Conservation (phyloP, 1,139 yeast species). For the Blastobotrys raffinosifermentans region DNA sequence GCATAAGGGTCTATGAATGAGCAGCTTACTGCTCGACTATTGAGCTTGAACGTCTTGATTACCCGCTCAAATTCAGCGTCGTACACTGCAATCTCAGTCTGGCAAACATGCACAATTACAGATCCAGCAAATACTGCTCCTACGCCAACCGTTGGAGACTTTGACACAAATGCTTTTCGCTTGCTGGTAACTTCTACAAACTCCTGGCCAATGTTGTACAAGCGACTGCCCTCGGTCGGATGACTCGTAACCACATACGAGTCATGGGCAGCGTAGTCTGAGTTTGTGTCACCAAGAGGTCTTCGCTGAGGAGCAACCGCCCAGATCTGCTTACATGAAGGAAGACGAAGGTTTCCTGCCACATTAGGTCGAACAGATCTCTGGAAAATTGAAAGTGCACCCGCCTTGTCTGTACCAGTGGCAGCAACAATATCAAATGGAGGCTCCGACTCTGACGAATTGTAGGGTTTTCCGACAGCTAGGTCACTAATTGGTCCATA, state of each 20-base stretch:
- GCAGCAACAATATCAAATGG: slow-evolving; percentile 57
- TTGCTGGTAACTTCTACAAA: slow-evolving; percentile 55
- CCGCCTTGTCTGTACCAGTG: slow-evolving; percentile 55
- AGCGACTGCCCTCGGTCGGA: slow-evolving; percentile 14
- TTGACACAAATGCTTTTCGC: slow-evolving; percentile 51
- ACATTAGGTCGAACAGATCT: slow-evolving; percentile 71
- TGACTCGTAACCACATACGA: slow-evolving; percentile 62
- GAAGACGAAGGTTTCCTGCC: slow-evolving; percentile 70
- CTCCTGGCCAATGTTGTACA: slow-evolving; percentile 60
- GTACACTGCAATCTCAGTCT: slow-evolving; percentile 57
- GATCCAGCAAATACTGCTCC: slow-evolving; percentile 56
- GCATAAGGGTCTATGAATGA: slow-evolving; percentile 35
- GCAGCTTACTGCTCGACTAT: slow-evolving; percentile 49
- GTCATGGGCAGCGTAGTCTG: slow-evolving; percentile 36
- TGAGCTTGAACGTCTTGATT: slow-evolving; percentile 28
- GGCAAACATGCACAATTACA: slow-evolving; percentile 68
- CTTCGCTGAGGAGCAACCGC: slow-evolving; percentile 27
- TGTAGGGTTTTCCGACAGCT: slow-evolving; percentile 54
- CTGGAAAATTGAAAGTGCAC: slow-evolving; percentile 57
- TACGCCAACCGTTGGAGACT: slow-evolving; percentile 61
- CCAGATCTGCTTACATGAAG: slow-evolving; percentile 29
- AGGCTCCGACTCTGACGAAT: slow-evolving; percentile 4
- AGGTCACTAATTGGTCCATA: slow-evolving; percentile 74
- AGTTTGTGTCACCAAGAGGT: slow-evolving; percentile 13
- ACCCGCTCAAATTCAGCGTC: slow-evolving; percentile 51